phyloP scores from a whole-genome alignment of 345 rosid genomes.

The Excoecaria agallocha region DNA sequence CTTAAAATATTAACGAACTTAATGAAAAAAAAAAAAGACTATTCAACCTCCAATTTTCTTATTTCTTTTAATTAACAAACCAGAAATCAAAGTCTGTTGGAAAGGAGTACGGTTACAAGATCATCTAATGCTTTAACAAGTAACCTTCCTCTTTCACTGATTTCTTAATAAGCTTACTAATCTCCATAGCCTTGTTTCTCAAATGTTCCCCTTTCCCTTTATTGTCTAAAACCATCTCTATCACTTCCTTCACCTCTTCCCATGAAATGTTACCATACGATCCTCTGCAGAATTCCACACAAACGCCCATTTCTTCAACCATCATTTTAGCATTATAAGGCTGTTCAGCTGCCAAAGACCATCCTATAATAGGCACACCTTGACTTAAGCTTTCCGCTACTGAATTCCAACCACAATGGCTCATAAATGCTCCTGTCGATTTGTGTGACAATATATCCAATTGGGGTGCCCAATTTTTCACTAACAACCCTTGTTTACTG shows the following conservation, averaged over 20 bases:
- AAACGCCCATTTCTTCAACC: conserved; percentile 52
- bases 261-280: conserved; percentile 10
- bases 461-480: conserved; percentile 52
- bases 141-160: conserved; percentile 37
- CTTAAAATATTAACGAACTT: no score
- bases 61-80: no score
- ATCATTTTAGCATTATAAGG: conserved; percentile 46
- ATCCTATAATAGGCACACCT: conserved; percentile 50
- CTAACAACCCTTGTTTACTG: conserved; percentile 35
- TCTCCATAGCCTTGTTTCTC: conserved; percentile 36
- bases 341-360: conserved; percentile 58
- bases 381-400: conserved; percentile 52
- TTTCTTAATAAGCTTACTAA: conserved; percentile 23
- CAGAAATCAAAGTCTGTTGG: not conserved
- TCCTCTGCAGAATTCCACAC: conserved; percentile 47
- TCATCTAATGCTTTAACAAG: conserved; percentile 33
- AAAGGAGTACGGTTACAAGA: conserved; percentile 14
- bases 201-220: conserved; percentile 39
- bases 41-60: no score
- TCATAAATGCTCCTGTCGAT: conserved; percentile 46
- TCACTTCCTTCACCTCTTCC: conserved; percentile 32
- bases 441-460: conserved; percentile 44
- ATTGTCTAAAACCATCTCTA: conserved; percentile 28
- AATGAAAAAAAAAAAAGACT: no score
- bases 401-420: conserved; percentile 64